Base-by-base conservation (phyloP, 495 filamentous ascomycete genomes). In the Astrocystis sublimbata region DNA sequence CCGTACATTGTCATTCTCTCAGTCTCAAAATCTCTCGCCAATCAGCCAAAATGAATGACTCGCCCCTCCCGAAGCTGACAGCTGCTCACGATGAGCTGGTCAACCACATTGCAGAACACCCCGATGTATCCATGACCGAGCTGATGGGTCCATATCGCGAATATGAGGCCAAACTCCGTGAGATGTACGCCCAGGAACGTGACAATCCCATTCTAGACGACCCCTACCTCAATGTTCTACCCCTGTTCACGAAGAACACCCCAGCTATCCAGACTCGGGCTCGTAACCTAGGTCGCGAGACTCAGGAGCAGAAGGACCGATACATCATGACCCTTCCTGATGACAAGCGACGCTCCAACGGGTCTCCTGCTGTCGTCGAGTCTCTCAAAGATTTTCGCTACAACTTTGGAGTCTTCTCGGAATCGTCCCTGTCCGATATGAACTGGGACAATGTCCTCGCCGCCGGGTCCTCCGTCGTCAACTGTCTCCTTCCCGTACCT, bases 381-480 rank as follows among this genome's bases (percentile, higher is more conserved):
- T 78, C 77, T 1, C 67, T 92, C 33, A 79, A 83, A 50, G 87
- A 91, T 13, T 96, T 93, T 68, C 83, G 84, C 66, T 77, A 82
- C 43, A 92, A 93, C 73, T 92, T 93, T 74, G 79, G 81, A 56
- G 67, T 93, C 61, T 96, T 96, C 68, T 90, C 87, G 21, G 91
- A 96, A 71, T 80, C 77, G 3, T 79, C 81, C 0, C 68, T 85
- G 13, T 66, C 67, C 30, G 89, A 91, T 28, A 67, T 92, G 51
- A 83, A 93, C 71, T 92, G 89, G 90, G 83, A 72, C 66, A 92
- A 93, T 69, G 81, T 93, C 26, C 83, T 92, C 15, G 91, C 84
- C 12, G 88, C 90, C 13, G 91, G 91, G 3, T 90, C 87, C 35
- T 84, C 90, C 1, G 90, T 92, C 12, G 84, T 88, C 31, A 93